Base-by-base conservation (phyloP, 2,329 filamentous ascomycete genomes). In the Fusarium pilosicola region DNA sequence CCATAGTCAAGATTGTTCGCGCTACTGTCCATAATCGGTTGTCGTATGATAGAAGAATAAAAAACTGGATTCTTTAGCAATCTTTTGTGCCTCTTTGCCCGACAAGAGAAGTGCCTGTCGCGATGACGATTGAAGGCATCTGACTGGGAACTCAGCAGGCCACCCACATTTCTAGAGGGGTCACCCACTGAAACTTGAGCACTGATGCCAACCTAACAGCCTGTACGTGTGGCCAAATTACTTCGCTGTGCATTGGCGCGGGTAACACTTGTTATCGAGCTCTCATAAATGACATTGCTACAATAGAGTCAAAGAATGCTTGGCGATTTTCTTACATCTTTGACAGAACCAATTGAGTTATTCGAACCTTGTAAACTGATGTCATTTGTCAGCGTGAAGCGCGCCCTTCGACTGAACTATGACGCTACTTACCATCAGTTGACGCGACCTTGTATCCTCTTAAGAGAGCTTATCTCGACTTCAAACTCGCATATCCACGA, bases 311-410 rank as follows among this genome's bases (percentile, higher is more conserved):
- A 36, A 18, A 28, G 14, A 28, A 28, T 18, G 41, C 41, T 58
- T 48, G 55, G 55, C 55, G 5, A n/a, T 7, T 49, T 48, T 28
- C 55, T 49, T 13, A 36, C 20, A 36, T 26, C 8, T 15, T 2
- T 7, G 30, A 18, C 12, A 22, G 32, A 49, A 7, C 14, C 15
- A 49, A 28, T 38, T 22, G 36, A 26, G n/a, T 15, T 20, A 5
- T 18, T 20, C 7, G 28, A 36, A 26, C 5, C 58, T 4, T n/a
- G 58, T 36, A 24, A n/a, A 62, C 22, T 39, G 45, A 65, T 51
- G 62, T 65, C 62, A 65, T 62, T 22, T 44, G 45, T 64, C 38
- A 64, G 61, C 44, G 7, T 22, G 34, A 45, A 44, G 56, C 46
- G 57, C 57, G 62, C 62, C 57, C 55, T 64, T 51, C 13, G 17